Base-by-base conservation (phyloP, 2,329 filamentous ascomycete species). In the Phialophora tarda region DNA sequence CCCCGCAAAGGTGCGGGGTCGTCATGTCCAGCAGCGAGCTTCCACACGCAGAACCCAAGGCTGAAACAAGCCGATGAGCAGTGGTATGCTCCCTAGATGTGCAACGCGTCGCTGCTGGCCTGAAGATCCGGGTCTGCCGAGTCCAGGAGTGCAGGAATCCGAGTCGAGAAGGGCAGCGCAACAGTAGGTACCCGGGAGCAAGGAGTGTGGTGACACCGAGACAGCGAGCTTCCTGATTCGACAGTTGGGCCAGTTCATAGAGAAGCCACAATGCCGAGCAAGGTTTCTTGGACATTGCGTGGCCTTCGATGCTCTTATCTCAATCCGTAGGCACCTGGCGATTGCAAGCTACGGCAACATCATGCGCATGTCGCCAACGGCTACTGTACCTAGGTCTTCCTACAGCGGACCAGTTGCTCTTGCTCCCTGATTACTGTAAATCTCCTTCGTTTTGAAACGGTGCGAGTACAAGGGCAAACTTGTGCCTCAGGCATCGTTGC, bases 191-290 rank as follows among this genome's bases (percentile, higher is more conserved):
- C 48, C 12, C 58, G 17, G 38, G 17, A 53, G 24, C 7, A 41
- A 28, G 14, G n/a, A 48, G 57, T 4, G 17, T 1, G 32, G 14
- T 58, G 34, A 61, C 21, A 59, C 30, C 28, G n/a, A 21, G 4
- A 32, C n/a, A 5, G 47, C 59, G 59, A 61, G 48, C 59, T 61
- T 34, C 59, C 59, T 54, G 59, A 61, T 61, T 44, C 48, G 59
- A 54, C 48, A 54, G 32, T 11, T 61, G 30, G 47, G 59, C 23
- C 32, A 44, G 23, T 38, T 54, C 30, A 17, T 21, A 21, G 47
- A 30, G 32, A 10, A 32, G 8, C 53, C 23, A 58, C 17, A 58
- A 14, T 44, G 48, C 12, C 59, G 48, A 41, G 30, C 32, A 53
- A 30, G n/a, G 17, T 26, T 26, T 61, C 47, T 54, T 61, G 58